phyloP scores from a whole-genome alignment of 2,329 filamentous ascomycete genomes.

The Tricladium varicosporioides region DNA sequence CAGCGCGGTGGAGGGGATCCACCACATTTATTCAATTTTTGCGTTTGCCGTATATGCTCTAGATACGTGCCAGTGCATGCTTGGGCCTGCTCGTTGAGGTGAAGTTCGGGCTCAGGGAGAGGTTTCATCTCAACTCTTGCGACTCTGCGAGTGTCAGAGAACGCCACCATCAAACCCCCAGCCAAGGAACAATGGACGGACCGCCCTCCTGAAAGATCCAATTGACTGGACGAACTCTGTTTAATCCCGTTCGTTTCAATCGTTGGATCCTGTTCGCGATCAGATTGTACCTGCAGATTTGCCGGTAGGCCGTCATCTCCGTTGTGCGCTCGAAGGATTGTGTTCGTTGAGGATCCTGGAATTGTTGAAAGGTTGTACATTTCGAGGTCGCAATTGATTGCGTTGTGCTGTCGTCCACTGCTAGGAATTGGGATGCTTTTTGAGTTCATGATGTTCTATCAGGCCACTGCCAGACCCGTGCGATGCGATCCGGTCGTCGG shows the following conservation, averaged over 20 bases:
- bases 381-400: background rate
- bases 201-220: background rate
- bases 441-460: background rate
- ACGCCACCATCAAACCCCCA: slow-evolving; percentile 19
- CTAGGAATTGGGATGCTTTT: background rate
- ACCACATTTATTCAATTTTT: slow-evolving; percentile 7
- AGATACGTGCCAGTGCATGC: background rate
- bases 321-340: background rate
- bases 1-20: background rate
- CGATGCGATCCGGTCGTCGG: slow-evolving; percentile 4
- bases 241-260: slow-evolving; percentile 2
- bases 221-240: slow-evolving; percentile 17
- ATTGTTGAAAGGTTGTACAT: background rate
- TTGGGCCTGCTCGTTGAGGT: background rate
- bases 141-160: slow-evolving; percentile 26
- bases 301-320: background rate
- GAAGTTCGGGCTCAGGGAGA: slow-evolving; percentile 16
- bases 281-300: slow-evolving; percentile 5
- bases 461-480: slow-evolving; percentile 6
- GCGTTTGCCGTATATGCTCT: background rate
- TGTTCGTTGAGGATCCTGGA: background rate
- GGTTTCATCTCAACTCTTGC: slow-evolving; percentile 31
- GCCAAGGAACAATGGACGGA: slow-evolving; percentile 5
- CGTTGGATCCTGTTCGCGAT: slow-evolving; percentile 1
- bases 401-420: background rate